These are phyloP conservation scores for Cenchrus fungigraminus DNA, from an alignment of 176 grass and related monocot species.

Conservation along the genomic window DNA sequence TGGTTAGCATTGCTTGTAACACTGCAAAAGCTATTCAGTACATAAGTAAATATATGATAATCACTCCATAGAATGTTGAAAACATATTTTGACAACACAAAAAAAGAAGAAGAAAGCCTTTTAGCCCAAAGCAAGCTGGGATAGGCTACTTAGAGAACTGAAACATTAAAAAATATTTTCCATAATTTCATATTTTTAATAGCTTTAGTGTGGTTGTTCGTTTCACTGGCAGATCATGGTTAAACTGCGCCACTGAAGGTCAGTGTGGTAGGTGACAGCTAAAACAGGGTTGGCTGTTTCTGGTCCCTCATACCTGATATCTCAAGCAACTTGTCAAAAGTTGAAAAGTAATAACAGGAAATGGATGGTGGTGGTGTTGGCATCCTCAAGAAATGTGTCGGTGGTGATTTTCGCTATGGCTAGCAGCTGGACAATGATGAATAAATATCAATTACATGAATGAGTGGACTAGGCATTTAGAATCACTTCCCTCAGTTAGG, in stretches of 20 bases:
- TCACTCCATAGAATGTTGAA: slow-evolving; percentile 7
- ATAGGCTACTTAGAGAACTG: no score
- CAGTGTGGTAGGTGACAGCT: slow-evolving; percentile 33
- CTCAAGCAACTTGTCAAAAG: slow-evolving; percentile 20
- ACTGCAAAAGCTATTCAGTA: background rate
- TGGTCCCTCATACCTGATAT: background rate
- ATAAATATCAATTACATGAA: background rate
- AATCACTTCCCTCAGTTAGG: slow-evolving; percentile 11
- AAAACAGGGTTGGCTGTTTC: slow-evolving; percentile 32
- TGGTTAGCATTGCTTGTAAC: slow-evolving; percentile 1
- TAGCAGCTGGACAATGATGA: slow-evolving; percentile 25
- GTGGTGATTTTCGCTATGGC: slow-evolving; percentile 1
- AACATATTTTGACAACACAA: background rate
- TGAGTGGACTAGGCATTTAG: slow-evolving; percentile 14
- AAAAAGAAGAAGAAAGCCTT: background rate
- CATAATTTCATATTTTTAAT: background rate
- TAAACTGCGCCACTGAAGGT: slow-evolving; percentile 12
- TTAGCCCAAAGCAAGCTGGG: background rate
- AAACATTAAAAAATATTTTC: background rate
- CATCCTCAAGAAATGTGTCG: background rate
- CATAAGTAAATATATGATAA: slow-evolving; percentile 12
- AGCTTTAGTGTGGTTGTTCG: background rate
- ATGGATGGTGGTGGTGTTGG: background rate
- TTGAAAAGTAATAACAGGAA: slow-evolving; percentile 24
- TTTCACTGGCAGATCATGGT: slow-evolving; percentile 29